Percentiles rank a stretch among this genome's conserved stretches.
Evolutionary conservation across 805 yeast species (phyloP).

Genomic region (Brettanomyces sp.): DNA sequence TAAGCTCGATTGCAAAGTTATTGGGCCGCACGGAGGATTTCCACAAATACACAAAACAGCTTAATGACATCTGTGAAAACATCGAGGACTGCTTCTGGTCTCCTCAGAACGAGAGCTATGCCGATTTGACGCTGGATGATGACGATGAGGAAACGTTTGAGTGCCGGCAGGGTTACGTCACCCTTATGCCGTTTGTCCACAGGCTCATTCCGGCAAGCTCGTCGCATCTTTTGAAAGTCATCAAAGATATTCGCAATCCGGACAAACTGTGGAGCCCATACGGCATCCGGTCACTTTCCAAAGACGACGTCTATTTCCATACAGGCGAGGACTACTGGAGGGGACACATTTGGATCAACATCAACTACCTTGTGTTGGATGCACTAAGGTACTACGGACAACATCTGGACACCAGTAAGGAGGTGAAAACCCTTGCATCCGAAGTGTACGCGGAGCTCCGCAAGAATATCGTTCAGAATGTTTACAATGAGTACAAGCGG

Average conservation of each 20-base stretch:
- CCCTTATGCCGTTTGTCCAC: constrained; percentile 76
- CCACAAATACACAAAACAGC: constrained; percentile 41
- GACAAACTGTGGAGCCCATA: constrained; percentile 65
- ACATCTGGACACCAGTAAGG: constrained; percentile 20
- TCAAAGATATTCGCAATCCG: constrained; percentile 57
- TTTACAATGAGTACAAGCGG: constrained; percentile 55
- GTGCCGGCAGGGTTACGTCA: constrained; percentile 87
- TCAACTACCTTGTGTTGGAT: constrained; percentile 76
- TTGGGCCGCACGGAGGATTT: constrained; percentile 54
- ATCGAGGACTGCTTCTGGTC: constrained; percentile 78
- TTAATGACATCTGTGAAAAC: constrained; percentile 48
- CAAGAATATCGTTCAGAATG: constrained; percentile 56
- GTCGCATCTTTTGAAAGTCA: constrained; percentile 33
- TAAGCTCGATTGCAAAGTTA: constrained; percentile 61
- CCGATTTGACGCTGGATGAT: constrained; percentile 75
- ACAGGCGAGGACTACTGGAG: constrained; percentile 92
- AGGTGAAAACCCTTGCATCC: constrained; percentile 30
- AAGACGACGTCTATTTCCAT: constrained; percentile 53
- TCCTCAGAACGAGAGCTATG: constrained; percentile 52
- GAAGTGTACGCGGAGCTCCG: constrained; percentile 53
- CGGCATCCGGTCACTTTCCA: constrained; percentile 78
- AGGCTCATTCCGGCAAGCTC: constrained; percentile 47
- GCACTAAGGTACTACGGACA: constrained; percentile 49
- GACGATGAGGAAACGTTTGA: constrained; percentile 57
- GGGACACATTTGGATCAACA: constrained; percentile 87